phyloP scores from a whole-genome alignment of 108 stramenopile genomes.

The Skeletonema tropicum region DNA sequence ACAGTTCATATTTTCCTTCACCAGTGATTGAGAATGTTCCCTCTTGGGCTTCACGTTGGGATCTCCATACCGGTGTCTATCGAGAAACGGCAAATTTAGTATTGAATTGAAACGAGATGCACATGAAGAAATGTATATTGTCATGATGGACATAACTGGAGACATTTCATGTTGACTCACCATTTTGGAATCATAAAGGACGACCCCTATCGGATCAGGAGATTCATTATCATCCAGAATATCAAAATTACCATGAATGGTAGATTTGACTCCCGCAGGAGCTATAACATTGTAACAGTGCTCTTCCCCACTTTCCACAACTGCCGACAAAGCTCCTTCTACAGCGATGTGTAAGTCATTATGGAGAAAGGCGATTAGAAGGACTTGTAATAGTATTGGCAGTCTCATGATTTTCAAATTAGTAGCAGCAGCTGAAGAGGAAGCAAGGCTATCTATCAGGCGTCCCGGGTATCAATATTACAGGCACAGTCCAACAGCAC shows the following conservation, averaged over 20 bases:
- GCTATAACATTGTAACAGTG: slow-evolving; percentile 40
- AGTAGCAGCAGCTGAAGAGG: too few species aligned
- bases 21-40: slow-evolving; percentile 55
- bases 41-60: slow-evolving; percentile 52
- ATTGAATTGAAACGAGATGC: not conserved
- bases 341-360: not conserved
- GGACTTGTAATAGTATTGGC: not conserved
- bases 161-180: not conserved
- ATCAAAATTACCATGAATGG: slow-evolving; percentile 46
- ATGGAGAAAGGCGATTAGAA: not conserved
- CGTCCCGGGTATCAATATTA: too few species aligned
- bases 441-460: too few species aligned
- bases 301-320: slow-evolving; percentile 39
- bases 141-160: not conserved
- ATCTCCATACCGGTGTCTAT: slow-evolving; percentile 53
- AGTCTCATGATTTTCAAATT: not conserved
- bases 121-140: not conserved
- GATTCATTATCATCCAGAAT: slow-evolving; percentile 43
- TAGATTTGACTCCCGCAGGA: slow-evolving; percentile 21
- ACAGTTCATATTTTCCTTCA: slow-evolving; percentile 54
- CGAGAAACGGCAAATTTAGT: not conserved
- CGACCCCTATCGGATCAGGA: slow-evolving; percentile 40
- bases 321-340: slow-evolving; percentile 35
- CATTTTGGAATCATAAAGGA: slow-evolving; percentile 32
- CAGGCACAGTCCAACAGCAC: too few species aligned